A percentile compares a stretch with the other conserved stretches of the same genome.
phyloP scores from a whole-genome alignment of 495 filamentous ascomycete genomes.

The Diplogelasinospora grovesii region DNA sequence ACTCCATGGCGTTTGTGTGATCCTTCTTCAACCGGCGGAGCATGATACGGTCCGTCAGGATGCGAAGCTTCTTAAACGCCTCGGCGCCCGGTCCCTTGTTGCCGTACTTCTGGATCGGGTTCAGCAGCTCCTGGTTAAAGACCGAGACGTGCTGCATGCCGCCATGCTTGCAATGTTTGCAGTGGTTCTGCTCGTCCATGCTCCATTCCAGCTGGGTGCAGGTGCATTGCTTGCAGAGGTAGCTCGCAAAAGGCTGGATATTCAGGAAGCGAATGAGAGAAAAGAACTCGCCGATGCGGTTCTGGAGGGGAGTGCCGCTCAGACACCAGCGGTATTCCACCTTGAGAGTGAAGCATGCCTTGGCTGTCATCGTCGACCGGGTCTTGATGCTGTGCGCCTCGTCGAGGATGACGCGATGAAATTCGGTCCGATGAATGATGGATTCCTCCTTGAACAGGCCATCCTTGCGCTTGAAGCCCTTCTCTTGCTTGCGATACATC shows the following conservation, averaged over 20 bases:
- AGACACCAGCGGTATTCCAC: slow-evolving; percentile 90
- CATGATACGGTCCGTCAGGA: slow-evolving; percentile 89
- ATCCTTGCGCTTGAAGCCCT: slow-evolving; percentile 77
- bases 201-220: slow-evolving; percentile 82
- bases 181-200: slow-evolving; percentile 59
- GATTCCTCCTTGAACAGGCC: slow-evolving; percentile 69
- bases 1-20: slow-evolving; percentile 85
- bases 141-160: slow-evolving; percentile 85
- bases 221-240: slow-evolving; percentile 79
- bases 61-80: slow-evolving; percentile 73
- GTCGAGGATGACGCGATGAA: slow-evolving; percentile 88
- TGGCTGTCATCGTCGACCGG: slow-evolving; percentile 81
- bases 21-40: slow-evolving; percentile 86
- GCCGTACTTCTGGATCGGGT: slow-evolving; percentile 59
- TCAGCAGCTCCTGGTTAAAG: slow-evolving; percentile 92
- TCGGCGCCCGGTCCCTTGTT: slow-evolving; percentile 48
- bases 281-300: slow-evolving; percentile 96
- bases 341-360: slow-evolving; percentile 83
- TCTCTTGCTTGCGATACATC: slow-evolving; percentile 83
- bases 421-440: slow-evolving; percentile 76
- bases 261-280: slow-evolving; percentile 87
- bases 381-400: slow-evolving; percentile 97
- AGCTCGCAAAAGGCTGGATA: slow-evolving; percentile 80
- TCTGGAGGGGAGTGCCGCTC: slow-evolving; percentile 89
- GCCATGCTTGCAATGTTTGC: slow-evolving; percentile 54